Conservation (phyloP, 1,284 basidiomycete genomes). For the Rhodotorula sp. region DNA sequence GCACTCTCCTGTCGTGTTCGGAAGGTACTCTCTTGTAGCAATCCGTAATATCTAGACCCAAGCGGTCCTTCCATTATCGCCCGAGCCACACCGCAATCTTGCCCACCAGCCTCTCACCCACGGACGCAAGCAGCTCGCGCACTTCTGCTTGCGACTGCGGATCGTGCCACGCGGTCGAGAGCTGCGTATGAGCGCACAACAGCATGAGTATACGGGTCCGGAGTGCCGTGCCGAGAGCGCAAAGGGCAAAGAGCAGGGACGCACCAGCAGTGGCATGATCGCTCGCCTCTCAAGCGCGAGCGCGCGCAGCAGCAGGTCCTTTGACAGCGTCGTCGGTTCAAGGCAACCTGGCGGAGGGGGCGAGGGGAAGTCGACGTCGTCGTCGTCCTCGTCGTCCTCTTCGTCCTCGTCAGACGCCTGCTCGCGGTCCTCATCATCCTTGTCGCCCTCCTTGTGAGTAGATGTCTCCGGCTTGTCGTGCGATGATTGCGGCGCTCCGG, state of each 20-base stretch:
- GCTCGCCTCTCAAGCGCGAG: slow-evolving; percentile 39
- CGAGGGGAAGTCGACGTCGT: slow-evolving; percentile 37
- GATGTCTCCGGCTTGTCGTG: no score
- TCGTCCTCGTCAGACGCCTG: slow-evolving; percentile 10
- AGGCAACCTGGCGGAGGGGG: slow-evolving; percentile 50
- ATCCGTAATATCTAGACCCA: neutral
- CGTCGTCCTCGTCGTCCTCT: slow-evolving; percentile 42
- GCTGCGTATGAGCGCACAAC: slow-evolving; percentile 13
- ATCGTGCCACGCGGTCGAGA: slow-evolving; percentile 40
- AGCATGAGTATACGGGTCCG: neutral
- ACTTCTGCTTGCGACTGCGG: slow-evolving; percentile 26
- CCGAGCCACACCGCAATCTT: slow-evolving; percentile 32
- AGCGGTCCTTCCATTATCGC: neutral
- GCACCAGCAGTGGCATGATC: slow-evolving; percentile 39
- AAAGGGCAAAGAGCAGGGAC: neutral
- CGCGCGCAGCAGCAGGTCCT: slow-evolving; percentile 30
- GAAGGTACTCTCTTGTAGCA: neutral
- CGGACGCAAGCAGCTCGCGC: slow-evolving; percentile 42
- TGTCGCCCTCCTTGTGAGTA: no score
- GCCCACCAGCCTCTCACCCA: slow-evolving; percentile 35
- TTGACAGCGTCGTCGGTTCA: slow-evolving; percentile 43
- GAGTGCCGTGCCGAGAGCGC: neutral
- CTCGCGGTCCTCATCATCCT: neutral
- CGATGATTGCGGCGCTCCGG: no score
- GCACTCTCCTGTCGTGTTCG: neutral